phyloP scores from a whole-genome alignment of 805 yeast species.

The Candida andamanensis region DNA sequence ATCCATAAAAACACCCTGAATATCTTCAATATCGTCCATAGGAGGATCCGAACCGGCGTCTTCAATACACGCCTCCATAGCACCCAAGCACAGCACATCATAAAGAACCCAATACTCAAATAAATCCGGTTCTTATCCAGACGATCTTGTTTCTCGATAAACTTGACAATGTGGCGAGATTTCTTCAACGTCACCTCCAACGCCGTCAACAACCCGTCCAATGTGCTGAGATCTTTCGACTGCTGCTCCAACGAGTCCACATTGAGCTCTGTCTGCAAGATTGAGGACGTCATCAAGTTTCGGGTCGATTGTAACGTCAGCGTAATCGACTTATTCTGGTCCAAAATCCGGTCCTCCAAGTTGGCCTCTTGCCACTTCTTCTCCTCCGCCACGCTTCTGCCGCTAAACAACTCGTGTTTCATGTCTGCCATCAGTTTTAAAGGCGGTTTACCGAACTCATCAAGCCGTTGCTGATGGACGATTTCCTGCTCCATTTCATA shows the following conservation, averaged over 20 bases:
- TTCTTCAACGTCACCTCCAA: slow-evolving; percentile 38
- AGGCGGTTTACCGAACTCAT: slow-evolving; percentile 15
- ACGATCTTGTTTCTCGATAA: slow-evolving; percentile 49
- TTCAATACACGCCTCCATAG: slow-evolving; percentile 45
- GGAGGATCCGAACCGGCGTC: slow-evolving; percentile 37
- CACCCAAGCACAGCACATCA: slow-evolving; percentile 44
- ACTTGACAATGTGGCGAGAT: slow-evolving; percentile 43
- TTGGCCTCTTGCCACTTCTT: slow-evolving; percentile 15
- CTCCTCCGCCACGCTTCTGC: slow-evolving; percentile 11
- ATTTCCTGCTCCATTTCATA: slow-evolving; percentile 21
- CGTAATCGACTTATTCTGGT: slow-evolving; percentile 45
- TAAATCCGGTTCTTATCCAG: slow-evolving; percentile 46
- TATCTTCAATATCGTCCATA: slow-evolving; percentile 44
- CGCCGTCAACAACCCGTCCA: slow-evolving; percentile 37
- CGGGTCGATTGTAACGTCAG: slow-evolving; percentile 43
- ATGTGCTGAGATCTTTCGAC: slow-evolving; percentile 32
- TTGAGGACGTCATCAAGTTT: slow-evolving; percentile 44
- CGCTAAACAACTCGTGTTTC: slow-evolving; percentile 19
- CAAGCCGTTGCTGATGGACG: slow-evolving; percentile 28
- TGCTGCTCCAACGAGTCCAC: slow-evolving; percentile 45
- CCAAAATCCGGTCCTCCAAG: slow-evolving; percentile 37
- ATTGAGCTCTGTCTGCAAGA: slow-evolving; percentile 48
- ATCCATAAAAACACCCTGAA: slow-evolving; percentile 23
- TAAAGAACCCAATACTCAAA: slow-evolving; percentile 41
- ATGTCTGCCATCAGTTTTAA: slow-evolving; percentile 9